These are phyloP conservation scores for Ligustrum vulgare DNA, from an alignment of 257 asterid species.

Conservation along the genomic window DNA sequence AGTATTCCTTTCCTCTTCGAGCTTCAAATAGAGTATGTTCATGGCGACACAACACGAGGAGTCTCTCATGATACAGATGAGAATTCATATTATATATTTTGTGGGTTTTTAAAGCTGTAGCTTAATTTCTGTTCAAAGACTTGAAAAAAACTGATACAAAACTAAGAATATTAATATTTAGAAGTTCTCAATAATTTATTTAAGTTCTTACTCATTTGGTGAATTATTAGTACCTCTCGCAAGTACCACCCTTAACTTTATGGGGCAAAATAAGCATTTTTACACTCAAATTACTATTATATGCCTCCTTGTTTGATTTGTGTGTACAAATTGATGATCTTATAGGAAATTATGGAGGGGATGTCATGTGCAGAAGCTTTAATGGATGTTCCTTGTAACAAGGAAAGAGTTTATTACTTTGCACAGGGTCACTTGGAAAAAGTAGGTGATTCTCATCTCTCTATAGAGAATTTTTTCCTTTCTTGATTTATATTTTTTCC, in stretches of 20 bases:
- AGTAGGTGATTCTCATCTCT: constrained; percentile 31
- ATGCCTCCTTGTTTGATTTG: neutral
- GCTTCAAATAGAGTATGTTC: constrained; percentile 52
- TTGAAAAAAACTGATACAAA: neutral
- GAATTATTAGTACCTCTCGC: neutral
- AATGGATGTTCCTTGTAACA: constrained; percentile 63
- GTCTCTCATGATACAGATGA: constrained; percentile 15
- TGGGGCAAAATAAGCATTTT: neutral
- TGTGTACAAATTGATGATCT: constrained; percentile 31
- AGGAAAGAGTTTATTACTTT: constrained; percentile 71
- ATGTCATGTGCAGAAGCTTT: constrained; percentile 79
- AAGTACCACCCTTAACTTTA: neutral
- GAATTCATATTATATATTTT: no score
- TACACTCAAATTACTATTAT: neutral
- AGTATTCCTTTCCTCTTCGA: neutral
- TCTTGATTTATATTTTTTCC: constrained; percentile 7
- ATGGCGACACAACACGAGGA: constrained; percentile 16
- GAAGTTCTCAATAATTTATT: neutral
- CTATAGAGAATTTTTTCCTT: neutral
- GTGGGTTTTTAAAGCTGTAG: no score
- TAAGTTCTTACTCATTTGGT: neutral
- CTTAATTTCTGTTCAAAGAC: no score
- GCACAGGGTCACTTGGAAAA: constrained; percentile 92
- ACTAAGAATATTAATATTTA: neutral
- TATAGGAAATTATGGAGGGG: constrained; percentile 72